Evolutionary conservation across 2,329 filamentous ascomycete genomes (phyloP), one percentile per base, ranked within the genome.

Genomic region (Ilyonectria robusta): DNA sequence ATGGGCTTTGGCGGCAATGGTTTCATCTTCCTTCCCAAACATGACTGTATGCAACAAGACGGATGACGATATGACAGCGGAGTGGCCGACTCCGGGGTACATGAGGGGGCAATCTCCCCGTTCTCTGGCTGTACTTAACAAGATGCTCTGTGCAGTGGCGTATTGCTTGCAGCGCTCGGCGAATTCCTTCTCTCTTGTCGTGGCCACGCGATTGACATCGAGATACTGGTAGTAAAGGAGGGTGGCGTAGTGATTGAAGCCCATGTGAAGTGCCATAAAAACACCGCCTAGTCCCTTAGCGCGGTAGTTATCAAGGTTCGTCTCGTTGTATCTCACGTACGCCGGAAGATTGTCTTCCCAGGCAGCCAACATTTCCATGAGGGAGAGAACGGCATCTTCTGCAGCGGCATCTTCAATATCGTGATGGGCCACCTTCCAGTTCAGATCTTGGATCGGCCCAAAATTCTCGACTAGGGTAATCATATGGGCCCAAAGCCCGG

Each of bases 151-250:
- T 3, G 17, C 47, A 1, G 58, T 62, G 5, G 63, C 63, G 29
- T 65, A 59, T 0, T 19, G 55, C 31, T 65, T 65, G 0, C 63
- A 65, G 8, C 40, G 50, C 33, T 35, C 7, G 11, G 33, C 33
- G 33, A 35, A 11, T 6, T 6, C 33, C 33, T 7, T 35, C 33
- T 6, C 11, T 11, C 7, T 35, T 11, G 33, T 6, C 7, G 7
- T 35, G 2, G 50, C 42, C 1, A 56, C 17, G 6, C 33, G 33
- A 42, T 65, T 40, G 5, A 21, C 48, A 26, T 65, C 63, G 0
- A 65, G 63, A 3, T 37, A 65, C 15, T 65, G 62, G 19, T 62
- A 65, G 42, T 62, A 65, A 0, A 57, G 9, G 0, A 65, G 50
- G 4, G 63, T 48, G 4, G 59, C 62, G 3, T 62, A 48, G 15